Conservation (phyloP, 768 basidiomycete genomes). For the Tulasnella sp. region DNA sequence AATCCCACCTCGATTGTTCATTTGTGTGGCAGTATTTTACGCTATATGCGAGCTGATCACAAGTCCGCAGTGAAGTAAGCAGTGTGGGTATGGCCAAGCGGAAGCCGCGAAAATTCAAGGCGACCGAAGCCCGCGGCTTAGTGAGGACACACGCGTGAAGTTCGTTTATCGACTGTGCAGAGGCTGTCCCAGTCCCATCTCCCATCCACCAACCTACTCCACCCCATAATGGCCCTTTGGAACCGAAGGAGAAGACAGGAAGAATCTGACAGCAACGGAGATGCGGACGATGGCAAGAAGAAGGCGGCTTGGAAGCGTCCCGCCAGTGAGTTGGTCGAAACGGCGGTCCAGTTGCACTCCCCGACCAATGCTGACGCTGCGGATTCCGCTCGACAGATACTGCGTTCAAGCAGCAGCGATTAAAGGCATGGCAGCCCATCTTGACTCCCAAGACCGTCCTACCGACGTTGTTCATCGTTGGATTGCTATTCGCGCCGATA, state of each 20-base stretch:
- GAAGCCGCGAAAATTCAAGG: background rate
- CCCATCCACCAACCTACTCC: background rate
- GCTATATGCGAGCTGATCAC: background rate
- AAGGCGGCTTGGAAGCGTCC: conserved; percentile 85
- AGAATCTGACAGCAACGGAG: conserved; percentile 46
- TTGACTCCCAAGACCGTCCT: conserved; percentile 97
- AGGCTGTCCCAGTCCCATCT: conserved; percentile 24
- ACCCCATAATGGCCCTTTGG: conserved; percentile 32
- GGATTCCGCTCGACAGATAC: conserved; percentile 65
- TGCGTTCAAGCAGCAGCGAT: conserved; percentile 98
- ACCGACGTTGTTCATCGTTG: conserved; percentile 93
- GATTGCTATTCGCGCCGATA: conserved; percentile 93
- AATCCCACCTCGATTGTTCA: background rate
- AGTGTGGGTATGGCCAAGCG: background rate
- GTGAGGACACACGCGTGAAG: conserved; percentile 1
- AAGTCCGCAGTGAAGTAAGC: background rate
- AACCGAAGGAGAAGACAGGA: conserved; percentile 28
- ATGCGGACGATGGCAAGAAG: conserved; percentile 67
- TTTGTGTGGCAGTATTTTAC: background rate
- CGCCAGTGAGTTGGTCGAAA: conserved; percentile 62
- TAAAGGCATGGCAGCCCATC: conserved; percentile 99
- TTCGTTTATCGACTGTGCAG: conserved; percentile 24
- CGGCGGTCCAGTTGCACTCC: conserved; percentile 8
- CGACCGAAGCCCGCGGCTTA: conserved; percentile 14
- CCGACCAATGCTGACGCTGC: conserved; percentile 31